Percentiles rank a stretch among this genome's conserved stretches.
These are phyloP conservation scores for Sporothrix brunneoviolacea DNA, from an alignment of 2,329 filamentous ascomycete genomes.

Conservation along the genomic window DNA sequence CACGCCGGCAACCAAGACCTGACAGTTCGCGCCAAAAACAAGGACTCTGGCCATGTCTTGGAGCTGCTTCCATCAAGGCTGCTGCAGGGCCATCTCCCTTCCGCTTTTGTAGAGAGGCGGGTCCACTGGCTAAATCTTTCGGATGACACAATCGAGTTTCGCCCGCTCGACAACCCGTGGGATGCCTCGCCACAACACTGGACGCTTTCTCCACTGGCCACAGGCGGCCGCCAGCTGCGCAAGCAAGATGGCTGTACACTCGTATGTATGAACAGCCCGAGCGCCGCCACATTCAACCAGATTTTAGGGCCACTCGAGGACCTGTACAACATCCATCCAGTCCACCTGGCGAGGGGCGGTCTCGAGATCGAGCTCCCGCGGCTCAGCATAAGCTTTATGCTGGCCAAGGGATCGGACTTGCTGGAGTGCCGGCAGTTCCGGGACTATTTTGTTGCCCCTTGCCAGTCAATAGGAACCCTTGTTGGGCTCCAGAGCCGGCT, in stretches of 20 bases:
- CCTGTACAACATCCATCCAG: conserved; percentile 28
- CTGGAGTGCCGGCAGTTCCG: conserved; percentile 44
- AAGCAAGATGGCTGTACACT: conserved; percentile 15
- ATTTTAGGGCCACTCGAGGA: conserved; percentile 34
- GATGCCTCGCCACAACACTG: conserved; percentile 15
- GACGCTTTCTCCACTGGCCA: background rate
- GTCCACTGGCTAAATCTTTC: conserved; percentile 37
- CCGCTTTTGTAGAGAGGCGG: conserved; percentile 31
- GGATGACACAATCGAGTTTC: conserved; percentile 27
- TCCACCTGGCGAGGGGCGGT: conserved; percentile 15
- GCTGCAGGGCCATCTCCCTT: conserved; percentile 28
- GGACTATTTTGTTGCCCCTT: conserved; percentile 40
- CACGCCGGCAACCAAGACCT: conserved; percentile 24
- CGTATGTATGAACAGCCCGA: conserved; percentile 30
- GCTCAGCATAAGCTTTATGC: conserved; percentile 40
- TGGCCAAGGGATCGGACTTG: conserved; percentile 21
- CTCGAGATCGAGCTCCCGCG: conserved; percentile 40
- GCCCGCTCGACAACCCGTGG: conserved; percentile 25
- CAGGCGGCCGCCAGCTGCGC: background rate
- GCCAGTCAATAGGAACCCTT: conserved; percentile 41
- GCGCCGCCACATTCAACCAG: conserved; percentile 25
- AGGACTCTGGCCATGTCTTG: conserved; percentile 7
- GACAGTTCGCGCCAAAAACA: conserved; percentile 24
- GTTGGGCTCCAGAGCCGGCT: conserved; percentile 44
- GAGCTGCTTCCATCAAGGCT: conserved; percentile 36